phyloP scores from a whole-genome alignment of 139 green algal species.

The Chlamydomonas incerta region DNA sequence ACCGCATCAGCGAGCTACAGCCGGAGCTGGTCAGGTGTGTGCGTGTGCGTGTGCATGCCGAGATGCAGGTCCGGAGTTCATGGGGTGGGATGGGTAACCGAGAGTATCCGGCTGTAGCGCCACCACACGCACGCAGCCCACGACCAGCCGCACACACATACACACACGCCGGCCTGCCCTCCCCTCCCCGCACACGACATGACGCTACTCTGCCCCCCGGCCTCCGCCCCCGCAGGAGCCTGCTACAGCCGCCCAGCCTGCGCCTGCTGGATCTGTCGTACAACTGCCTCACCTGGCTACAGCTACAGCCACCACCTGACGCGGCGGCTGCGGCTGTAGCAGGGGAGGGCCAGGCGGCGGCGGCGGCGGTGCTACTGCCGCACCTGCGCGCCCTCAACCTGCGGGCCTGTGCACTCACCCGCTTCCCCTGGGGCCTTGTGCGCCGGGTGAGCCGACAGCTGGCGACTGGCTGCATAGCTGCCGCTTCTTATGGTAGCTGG shows the following conservation, averaged over 20 bases:
- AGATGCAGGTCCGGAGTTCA: too few relatives aligned
- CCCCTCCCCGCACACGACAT: background rate
- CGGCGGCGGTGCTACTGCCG: too few relatives aligned
- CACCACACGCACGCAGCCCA: too few relatives aligned
- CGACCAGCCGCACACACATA: too few relatives aligned
- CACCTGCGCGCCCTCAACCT: background rate
- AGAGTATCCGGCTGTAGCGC: too few relatives aligned
- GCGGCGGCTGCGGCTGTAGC: too few relatives aligned
- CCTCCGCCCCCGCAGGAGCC: background rate
- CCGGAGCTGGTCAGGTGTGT: background rate
- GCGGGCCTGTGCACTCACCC: background rate
- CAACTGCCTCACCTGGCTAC: slow-evolving; percentile 3
- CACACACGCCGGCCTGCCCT: too few relatives aligned
- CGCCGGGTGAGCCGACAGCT: too few relatives aligned
- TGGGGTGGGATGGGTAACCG: too few relatives aligned
- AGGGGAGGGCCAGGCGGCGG: too few relatives aligned
- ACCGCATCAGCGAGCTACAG: slow-evolving; percentile 1
- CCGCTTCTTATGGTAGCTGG: background rate
- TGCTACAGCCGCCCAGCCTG: background rate
- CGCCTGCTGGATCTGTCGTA: slow-evolving; percentile 37
- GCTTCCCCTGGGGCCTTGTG: background rate
- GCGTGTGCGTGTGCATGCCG: background rate
- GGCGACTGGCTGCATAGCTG: too few relatives aligned
- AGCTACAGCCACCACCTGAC: too few relatives aligned
- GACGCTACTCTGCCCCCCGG: background rate